Evolutionary conservation across 139 green algal genomes (phyloP).

Genomic region (Tetraselmis chui): DNA sequence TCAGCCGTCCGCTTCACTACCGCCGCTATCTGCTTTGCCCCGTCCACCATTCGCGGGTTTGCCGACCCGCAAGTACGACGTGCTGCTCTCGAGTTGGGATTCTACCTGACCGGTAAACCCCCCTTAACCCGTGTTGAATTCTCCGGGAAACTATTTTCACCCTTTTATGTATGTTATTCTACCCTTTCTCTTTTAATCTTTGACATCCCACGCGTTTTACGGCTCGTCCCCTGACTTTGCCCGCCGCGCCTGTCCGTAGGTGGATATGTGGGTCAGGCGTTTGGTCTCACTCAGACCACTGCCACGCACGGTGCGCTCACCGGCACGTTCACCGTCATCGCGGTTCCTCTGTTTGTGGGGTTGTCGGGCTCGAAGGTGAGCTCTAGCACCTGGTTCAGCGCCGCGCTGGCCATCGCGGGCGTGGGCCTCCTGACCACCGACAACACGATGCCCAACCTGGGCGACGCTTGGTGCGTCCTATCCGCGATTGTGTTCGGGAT

Average conservation of each 20-base stretch:
- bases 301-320: conserved; percentile 27
- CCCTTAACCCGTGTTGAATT: background rate
- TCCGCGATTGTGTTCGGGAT: conserved; percentile 47
- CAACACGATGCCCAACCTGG: conserved; percentile 21
- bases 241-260: conserved; percentile 3
- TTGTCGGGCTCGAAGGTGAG: conserved; percentile 27
- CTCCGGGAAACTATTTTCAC: too few relatives aligned
- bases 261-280: conserved; percentile 24
- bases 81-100: conserved; percentile 23
- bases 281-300: conserved; percentile 18
- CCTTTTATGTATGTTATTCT: too few relatives aligned
- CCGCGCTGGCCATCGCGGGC: conserved; percentile 29
- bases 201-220: too few relatives aligned
- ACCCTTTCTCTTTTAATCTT: too few relatives aligned
- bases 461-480: conserved; percentile 34
- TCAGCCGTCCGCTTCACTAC: conserved; percentile 25
- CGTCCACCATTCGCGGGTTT: conserved; percentile 8
- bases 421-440: conserved; percentile 37
- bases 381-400: conserved; percentile 27
- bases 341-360: conserved; percentile 41
- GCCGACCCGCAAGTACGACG: conserved; percentile 2
- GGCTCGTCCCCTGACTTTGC: too few relatives aligned
- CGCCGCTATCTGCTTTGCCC: conserved; percentile 25
- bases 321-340: conserved; percentile 34
- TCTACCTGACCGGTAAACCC: conserved; percentile 24